These are phyloP conservation scores for Apophysomyces variabilis DNA, from an alignment of 371 early-diverging fungal genomes.

Conservation along the genomic window DNA sequence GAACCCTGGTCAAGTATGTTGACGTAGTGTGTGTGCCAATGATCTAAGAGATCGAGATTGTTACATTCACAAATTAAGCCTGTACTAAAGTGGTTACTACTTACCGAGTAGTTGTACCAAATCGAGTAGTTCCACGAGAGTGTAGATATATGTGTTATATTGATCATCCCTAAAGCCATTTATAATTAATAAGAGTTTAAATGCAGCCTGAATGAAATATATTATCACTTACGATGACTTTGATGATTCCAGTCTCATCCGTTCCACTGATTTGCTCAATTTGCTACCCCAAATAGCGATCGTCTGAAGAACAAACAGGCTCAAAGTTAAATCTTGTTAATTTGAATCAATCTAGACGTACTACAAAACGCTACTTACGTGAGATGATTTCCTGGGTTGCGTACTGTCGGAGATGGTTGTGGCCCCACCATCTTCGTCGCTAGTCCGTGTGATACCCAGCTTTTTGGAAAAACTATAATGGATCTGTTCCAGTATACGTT, in stretches of 20 bases:
- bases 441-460: not conserved
- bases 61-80: not conserved
- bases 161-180: constrained; percentile 24
- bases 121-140: constrained; percentile 32
- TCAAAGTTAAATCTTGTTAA: not conserved
- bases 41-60: constrained; percentile 21
- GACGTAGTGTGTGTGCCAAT: constrained; percentile 22
- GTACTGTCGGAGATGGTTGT: not conserved
- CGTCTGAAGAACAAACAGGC: constrained; percentile 5
- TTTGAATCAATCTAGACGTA: not conserved
- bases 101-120: constrained; percentile 35
- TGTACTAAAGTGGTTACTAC: not conserved
- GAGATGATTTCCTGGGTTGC: not conserved
- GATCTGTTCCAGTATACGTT: constrained; percentile 28
- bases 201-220: not conserved
- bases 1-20: constrained; percentile 16
- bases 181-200: not conserved
- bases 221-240: constrained; percentile 28
- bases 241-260: constrained; percentile 32
- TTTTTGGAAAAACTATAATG: constrained; percentile 27
- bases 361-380: not conserved
- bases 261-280: constrained; percentile 39
- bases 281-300: constrained; percentile 37
- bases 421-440: not conserved
- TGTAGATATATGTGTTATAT: constrained; percentile 32